These are phyloP conservation scores for Erysimum cheiranthoides DNA, from an alignment of 345 rosid species.

Conservation along the genomic window DNA sequence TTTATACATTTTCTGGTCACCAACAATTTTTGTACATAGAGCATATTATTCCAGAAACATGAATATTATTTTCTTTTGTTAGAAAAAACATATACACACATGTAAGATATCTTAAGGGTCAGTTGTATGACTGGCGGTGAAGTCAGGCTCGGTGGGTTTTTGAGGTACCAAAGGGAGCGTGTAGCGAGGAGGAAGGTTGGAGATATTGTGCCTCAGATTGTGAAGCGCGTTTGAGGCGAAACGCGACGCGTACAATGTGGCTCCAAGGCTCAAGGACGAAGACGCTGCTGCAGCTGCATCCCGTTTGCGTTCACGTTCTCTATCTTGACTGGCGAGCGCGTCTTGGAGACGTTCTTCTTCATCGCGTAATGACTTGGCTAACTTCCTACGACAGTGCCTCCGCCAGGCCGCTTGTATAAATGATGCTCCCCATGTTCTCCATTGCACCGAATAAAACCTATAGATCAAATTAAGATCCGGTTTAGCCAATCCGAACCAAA, in stretches of 20 bases:
- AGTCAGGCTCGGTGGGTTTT: conserved; percentile 57
- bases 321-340: conserved; percentile 40
- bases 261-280: conserved; percentile 51
- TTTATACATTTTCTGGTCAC: not conserved
- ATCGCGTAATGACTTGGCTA: conserved; percentile 38
- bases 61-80: not conserved
- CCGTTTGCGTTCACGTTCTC: conserved; percentile 32
- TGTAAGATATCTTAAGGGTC: conserved; percentile 11
- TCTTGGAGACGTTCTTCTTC: conserved; percentile 49
- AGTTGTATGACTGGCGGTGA: conserved; percentile 28
- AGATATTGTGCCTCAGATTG: conserved; percentile 43
- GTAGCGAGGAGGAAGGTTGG: conserved; percentile 38
- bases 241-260: conserved; percentile 53
- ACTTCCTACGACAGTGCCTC: conserved; percentile 39
- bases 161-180: conserved; percentile 50
- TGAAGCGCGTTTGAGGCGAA: conserved; percentile 55
- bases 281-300: conserved; percentile 13
- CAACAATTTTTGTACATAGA: not conserved
- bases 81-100: too few relatives aligned
- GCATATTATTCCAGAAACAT: not conserved
- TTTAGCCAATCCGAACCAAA: not conserved
- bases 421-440: conserved; percentile 47
- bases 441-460: conserved; percentile 50
- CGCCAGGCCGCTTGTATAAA: conserved; percentile 53
- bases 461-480: not conserved